Evolutionary conservation across 2,329 filamentous ascomycete species (phyloP).

Genomic region (Fusarium sp.): DNA sequence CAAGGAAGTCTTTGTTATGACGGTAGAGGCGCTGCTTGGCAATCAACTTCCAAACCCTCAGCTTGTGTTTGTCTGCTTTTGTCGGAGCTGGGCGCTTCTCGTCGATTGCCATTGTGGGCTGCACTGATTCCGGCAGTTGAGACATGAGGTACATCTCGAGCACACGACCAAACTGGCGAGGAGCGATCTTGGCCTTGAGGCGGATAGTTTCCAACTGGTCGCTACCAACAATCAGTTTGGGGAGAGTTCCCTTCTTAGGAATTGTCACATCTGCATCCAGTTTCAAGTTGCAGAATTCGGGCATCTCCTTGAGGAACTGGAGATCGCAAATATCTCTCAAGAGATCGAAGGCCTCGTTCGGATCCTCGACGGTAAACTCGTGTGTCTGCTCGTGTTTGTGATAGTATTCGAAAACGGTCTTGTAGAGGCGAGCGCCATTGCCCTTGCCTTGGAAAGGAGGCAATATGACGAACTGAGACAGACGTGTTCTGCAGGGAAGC

Average conservation of each 20-base stretch:
- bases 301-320: conserved; percentile 68
- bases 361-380: conserved; percentile 94
- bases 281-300: conserved; percentile 68
- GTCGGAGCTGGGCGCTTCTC: conserved; percentile 57
- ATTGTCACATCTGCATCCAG: conserved; percentile 66
- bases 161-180: conserved; percentile 80
- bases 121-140: conserved; percentile 66
- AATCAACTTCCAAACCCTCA: conserved; percentile 78
- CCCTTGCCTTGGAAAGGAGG: conserved; percentile 87
- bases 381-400: conserved; percentile 75
- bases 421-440: conserved; percentile 84
- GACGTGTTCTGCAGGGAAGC: conserved; percentile 81
- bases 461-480: conserved; percentile 93
- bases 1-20: conserved; percentile 78
- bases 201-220: conserved; percentile 69
- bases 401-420: conserved; percentile 79
- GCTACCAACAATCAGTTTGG: conserved; percentile 68
- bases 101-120: conserved; percentile 61
- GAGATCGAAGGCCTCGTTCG: conserved; percentile 87
- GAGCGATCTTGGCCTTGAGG: conserved; percentile 75
- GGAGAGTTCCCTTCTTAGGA: conserved; percentile 60
- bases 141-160: conserved; percentile 82
- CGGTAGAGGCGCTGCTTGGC: conserved; percentile 83
- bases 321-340: conserved; percentile 82
- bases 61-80: conserved; percentile 70